Conservation (phyloP, 108 stramenopile genomes). For the Cyclostephanos tholiformis region DNA sequence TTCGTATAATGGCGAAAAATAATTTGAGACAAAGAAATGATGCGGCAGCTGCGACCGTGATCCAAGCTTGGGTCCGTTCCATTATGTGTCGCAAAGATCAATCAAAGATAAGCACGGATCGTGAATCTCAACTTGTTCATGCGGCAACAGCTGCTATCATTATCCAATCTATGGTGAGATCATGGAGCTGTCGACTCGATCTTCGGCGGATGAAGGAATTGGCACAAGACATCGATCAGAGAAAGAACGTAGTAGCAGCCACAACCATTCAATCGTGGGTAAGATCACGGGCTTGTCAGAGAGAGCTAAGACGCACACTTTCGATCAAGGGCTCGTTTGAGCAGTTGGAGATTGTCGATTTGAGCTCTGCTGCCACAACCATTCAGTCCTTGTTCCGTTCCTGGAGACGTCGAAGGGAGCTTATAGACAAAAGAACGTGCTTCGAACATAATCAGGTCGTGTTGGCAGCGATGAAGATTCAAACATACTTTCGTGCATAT, state of each 20-base stretch:
- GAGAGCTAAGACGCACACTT: not conserved
- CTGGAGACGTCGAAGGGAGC: not conserved
- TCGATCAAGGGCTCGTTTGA: not conserved
- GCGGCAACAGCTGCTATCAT: not conserved
- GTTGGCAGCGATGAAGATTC: not conserved
- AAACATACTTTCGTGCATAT: too few relatives aligned
- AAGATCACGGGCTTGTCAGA: not conserved
- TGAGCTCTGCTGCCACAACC: not conserved
- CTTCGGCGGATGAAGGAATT: not conserved
- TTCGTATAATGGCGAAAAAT: too few relatives aligned
- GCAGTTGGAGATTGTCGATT: not conserved
- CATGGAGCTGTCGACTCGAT: not conserved
- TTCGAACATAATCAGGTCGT: not conserved
- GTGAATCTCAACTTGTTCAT: not conserved
- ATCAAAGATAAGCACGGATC: not conserved
- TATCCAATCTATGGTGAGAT: constrained; percentile 9
- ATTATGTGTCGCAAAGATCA: not conserved
- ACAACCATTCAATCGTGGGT: not conserved
- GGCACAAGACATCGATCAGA: not conserved
- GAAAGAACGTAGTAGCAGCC: not conserved
- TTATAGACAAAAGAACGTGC: not conserved
- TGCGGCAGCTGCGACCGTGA: not conserved
- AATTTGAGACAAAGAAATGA: not conserved
- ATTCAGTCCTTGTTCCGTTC: not conserved
- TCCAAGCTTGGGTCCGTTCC: constrained; percentile 10